Conservation (phyloP, 176 grass and related monocot genomes). For the Musa beccarii region DNA sequence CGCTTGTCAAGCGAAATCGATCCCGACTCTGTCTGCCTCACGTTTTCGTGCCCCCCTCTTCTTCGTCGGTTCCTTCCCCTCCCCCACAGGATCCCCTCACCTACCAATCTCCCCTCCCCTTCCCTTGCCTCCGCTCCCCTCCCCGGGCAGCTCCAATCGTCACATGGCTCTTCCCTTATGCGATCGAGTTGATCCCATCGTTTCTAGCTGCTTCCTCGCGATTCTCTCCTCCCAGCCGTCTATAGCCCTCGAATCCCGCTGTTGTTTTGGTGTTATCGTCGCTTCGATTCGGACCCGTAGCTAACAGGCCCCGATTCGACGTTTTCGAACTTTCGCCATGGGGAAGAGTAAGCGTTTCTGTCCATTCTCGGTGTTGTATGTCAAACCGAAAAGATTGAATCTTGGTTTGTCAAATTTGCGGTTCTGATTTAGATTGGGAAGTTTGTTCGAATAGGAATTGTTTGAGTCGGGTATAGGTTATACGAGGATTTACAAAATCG, state of each 20-base stretch:
- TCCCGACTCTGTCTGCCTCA: neutral
- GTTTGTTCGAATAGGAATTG: neutral
- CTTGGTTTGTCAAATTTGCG: conserved; percentile 24
- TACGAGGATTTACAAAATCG: neutral
- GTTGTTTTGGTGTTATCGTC: conserved; percentile 3
- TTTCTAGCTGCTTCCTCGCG: neutral
- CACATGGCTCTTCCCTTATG: conserved; percentile 32
- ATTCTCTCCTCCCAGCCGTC: neutral
- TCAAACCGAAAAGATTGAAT: neutral
- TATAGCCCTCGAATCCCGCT: neutral
- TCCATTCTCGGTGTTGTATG: neutral
- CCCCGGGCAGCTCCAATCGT: conserved; percentile 6
- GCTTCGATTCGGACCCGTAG: conserved; percentile 18
- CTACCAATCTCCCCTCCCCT: neutral
- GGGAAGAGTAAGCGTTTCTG: conserved; percentile 8
- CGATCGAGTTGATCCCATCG: conserved; percentile 19
- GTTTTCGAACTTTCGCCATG: conserved; percentile 6
- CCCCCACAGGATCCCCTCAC: neutral
- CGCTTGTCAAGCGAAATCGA: neutral
- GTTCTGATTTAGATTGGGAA: neutral
- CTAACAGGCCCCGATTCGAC: neutral
- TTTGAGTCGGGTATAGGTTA: neutral
- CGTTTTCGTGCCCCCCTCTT: neutral
- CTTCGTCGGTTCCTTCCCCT: neutral
- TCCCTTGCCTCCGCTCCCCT: neutral